These are phyloP conservation scores for Alternaria burnsii DNA, from an alignment of 2,329 filamentous ascomycete species.

Conservation along the genomic window DNA sequence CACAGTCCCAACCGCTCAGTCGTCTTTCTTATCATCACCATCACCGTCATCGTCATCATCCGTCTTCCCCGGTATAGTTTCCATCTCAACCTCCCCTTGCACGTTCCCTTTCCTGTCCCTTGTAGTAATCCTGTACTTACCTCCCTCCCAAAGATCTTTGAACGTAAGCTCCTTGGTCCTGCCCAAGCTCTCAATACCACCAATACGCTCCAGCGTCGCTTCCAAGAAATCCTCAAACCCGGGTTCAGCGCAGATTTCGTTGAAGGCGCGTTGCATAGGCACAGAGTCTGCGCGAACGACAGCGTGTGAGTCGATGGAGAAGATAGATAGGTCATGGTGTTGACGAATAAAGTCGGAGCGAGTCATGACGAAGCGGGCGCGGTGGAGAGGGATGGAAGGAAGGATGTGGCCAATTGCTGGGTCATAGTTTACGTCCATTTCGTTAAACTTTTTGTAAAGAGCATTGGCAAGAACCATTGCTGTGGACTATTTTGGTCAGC, in stretches of 20 bases:
- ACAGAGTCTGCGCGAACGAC: constrained; percentile 92
- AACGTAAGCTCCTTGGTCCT: constrained; percentile 94
- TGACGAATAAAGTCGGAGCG: constrained; percentile 91
- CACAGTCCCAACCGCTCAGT: neutral
- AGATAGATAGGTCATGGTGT: constrained; percentile 93
- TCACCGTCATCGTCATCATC: constrained; percentile 36
- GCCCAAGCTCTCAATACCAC: constrained; percentile 91
- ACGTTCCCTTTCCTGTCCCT: constrained; percentile 41
- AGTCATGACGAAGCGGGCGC: constrained; percentile 81
- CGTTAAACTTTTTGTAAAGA: constrained; percentile 82
- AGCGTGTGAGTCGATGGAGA: constrained; percentile 88
- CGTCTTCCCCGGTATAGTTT: constrained; percentile 40
- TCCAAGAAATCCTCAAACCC: constrained; percentile 86
- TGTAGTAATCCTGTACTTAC: constrained; percentile 68
- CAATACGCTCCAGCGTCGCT: constrained; percentile 82
- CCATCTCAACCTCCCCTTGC: constrained; percentile 42
- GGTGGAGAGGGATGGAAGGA: constrained; percentile 68
- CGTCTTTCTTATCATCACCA: constrained; percentile 15
- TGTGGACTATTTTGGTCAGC: constrained; percentile 66
- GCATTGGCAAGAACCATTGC: constrained; percentile 93
- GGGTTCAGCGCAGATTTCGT: constrained; percentile 76
- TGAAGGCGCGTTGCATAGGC: constrained; percentile 94
- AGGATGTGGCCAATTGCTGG: constrained; percentile 74
- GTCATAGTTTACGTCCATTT: constrained; percentile 70
- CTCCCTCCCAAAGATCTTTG: constrained; percentile 88